phyloP scores from a whole-genome alignment of 192 early-diverging fungal genomes.

The Backusella morwellensis region DNA sequence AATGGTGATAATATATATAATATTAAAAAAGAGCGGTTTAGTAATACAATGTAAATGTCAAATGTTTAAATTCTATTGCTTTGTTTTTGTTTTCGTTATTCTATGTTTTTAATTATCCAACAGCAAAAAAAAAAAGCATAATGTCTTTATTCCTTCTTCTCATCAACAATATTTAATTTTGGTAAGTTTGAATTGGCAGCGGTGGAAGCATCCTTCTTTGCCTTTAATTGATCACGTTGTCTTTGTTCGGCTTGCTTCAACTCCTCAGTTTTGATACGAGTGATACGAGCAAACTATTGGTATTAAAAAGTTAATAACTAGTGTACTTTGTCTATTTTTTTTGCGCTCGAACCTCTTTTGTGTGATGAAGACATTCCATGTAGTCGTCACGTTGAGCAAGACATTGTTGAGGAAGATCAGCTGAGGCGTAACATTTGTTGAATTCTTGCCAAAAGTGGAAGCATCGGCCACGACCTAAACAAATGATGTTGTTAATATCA shows the following conservation, averaged over 20 bases:
- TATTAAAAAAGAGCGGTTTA: not conserved
- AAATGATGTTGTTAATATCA: not conserved
- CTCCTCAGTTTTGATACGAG: slow-evolving; percentile 49
- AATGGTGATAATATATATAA: not conserved
- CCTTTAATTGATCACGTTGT: slow-evolving; percentile 38
- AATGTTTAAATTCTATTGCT: not conserved
- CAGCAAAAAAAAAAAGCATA: not conserved
- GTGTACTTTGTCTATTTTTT: not conserved
- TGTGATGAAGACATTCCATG: slow-evolving; percentile 93
- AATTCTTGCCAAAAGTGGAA: slow-evolving; percentile 98
- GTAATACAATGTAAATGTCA: not conserved
- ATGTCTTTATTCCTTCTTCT: slow-evolving; percentile 25
- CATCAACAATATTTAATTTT: slow-evolving; percentile 51
- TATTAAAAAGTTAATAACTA: not conserved
- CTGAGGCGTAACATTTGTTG: slow-evolving; percentile 88
- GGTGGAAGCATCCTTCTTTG: slow-evolving; percentile 45
- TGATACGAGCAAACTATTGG: slow-evolving; percentile 50
- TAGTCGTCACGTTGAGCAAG: slow-evolving; percentile 86
- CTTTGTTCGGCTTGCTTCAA: slow-evolving; percentile 50
- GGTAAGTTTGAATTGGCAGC: slow-evolving; percentile 52
- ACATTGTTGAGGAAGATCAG: slow-evolving; percentile 79
- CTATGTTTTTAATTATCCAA: not conserved
- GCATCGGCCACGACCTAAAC: slow-evolving; percentile 79
- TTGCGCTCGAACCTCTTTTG: slow-evolving; percentile 75
- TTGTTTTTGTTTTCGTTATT: not conserved